Evolutionary conservation across 2,329 filamentous ascomycete species (phyloP).

Genomic region (Plectosphaerella sp.): DNA sequence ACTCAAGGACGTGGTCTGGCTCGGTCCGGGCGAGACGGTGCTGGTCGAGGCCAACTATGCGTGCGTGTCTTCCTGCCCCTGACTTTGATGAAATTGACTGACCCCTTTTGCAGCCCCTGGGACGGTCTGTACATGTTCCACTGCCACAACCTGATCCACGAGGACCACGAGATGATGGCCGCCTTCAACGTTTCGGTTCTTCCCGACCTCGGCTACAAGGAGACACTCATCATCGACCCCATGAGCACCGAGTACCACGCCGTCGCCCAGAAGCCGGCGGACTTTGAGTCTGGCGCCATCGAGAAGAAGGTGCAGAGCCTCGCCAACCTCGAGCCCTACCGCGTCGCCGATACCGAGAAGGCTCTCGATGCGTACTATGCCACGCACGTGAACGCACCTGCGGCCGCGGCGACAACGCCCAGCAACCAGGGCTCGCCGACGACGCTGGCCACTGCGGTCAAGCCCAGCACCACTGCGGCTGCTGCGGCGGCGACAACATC

Average conservation of each 20-base stretch:
- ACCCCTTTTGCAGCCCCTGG: slow-evolving; percentile 30
- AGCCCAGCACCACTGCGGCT: not conserved
- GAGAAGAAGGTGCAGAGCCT: not conserved
- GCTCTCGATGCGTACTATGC: slow-evolving; percentile 4
- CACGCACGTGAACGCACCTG: not conserved
- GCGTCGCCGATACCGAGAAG: slow-evolving; percentile 1
- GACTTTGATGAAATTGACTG: slow-evolving; percentile 3
- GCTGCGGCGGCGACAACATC: not conserved
- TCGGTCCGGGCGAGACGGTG: slow-evolving; percentile 45
- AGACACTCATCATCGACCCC: slow-evolving; percentile 6
- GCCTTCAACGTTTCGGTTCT: slow-evolving; percentile 38
- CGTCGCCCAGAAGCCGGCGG: slow-evolving; percentile 2
- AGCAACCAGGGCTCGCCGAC: not conserved
- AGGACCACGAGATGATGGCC: slow-evolving; percentile 42
- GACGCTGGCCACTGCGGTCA: not conserved
- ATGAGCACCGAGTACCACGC: slow-evolving; percentile 3
- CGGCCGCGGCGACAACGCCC: not conserved
- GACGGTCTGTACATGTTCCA: slow-evolving; percentile 48
- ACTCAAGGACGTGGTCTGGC: slow-evolving; percentile 54
- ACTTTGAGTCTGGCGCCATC: slow-evolving; percentile 2
- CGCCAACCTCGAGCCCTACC: slow-evolving; percentile 3
- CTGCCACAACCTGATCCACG: slow-evolving; percentile 41
- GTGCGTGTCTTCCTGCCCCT: not conserved
- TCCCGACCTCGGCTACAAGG: slow-evolving; percentile 28
- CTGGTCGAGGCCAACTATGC: slow-evolving; percentile 46